These are phyloP conservation scores for Cutaneotrichosporon sp. DNA, from an alignment of 1,284 basidiomycete genomes.

Conservation along the genomic window DNA sequence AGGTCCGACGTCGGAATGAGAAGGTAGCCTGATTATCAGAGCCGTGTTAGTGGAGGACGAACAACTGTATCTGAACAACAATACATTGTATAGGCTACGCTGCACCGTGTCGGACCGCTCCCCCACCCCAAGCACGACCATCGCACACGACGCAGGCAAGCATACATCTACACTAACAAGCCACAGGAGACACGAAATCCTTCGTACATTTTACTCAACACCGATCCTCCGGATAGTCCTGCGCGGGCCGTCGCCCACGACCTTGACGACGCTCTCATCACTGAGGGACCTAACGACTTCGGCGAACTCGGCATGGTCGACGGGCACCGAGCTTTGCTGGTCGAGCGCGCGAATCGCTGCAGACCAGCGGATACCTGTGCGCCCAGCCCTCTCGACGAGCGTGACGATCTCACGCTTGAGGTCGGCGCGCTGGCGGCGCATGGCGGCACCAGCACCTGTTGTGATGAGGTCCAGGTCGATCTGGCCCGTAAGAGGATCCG, in stretches of 20 bases:
- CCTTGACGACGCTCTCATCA: slow-evolving; percentile 73
- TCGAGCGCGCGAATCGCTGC: slow-evolving; percentile 70
- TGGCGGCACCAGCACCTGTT: slow-evolving; percentile 81
- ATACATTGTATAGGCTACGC: too few relatives aligned
- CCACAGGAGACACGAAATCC: not conserved
- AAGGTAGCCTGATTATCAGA: not conserved
- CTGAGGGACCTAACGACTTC: slow-evolving; percentile 74
- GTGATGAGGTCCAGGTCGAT: slow-evolving; percentile 93
- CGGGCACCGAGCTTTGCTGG: slow-evolving; percentile 70
- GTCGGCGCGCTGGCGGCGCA: slow-evolving; percentile 75
- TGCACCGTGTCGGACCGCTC: too few relatives aligned
- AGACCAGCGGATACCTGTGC: slow-evolving; percentile 67
- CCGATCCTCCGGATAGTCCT: slow-evolving; percentile 60
- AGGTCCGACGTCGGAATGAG: slow-evolving; percentile 13
- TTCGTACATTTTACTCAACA: not conserved
- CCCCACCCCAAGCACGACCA: not conserved
- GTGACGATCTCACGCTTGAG: slow-evolving; percentile 68
- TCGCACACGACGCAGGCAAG: not conserved
- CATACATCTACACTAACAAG: slow-evolving; percentile 1
- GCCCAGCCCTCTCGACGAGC: slow-evolving; percentile 61
- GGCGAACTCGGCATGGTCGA: slow-evolving; percentile 71
- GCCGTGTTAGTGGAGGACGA: too few relatives aligned
- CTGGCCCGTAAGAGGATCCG: slow-evolving; percentile 87
- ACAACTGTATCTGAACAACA: too few relatives aligned
- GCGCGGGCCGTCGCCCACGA: slow-evolving; percentile 78